A percentile compares a stretch with the other conserved stretches of the same genome.
Evolutionary conservation across 257 asterid species (phyloP).

Genomic region (Fraxinus anomala): DNA sequence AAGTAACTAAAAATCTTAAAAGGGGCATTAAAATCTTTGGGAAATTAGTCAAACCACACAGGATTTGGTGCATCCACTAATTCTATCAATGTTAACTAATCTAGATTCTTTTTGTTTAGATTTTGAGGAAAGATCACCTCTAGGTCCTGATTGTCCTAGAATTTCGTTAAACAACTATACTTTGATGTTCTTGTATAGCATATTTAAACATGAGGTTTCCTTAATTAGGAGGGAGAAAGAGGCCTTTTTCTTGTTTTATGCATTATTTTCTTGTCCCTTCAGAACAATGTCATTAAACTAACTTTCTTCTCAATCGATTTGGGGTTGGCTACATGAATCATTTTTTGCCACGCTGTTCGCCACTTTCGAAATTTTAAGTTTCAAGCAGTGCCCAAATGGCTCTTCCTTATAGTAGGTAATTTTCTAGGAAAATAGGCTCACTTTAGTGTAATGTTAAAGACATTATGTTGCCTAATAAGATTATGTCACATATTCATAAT

Average conservation of each 20-base stretch:
- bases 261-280: background rate
- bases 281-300: no score
- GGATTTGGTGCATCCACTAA: slow-evolving; percentile 53
- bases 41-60: slow-evolving; percentile 41
- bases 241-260: background rate
- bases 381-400: background rate
- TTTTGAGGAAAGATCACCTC: background rate
- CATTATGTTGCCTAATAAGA: background rate
- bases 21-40: background rate
- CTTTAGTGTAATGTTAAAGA: background rate
- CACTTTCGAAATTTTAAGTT: background rate
- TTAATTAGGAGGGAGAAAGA: no score
- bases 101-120: slow-evolving; percentile 1
- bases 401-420: background rate
- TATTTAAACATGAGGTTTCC: background rate
- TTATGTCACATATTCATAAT: background rate
- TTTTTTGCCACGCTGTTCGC: background rate
- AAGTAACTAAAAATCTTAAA: background rate
- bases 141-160: background rate
- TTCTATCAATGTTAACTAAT: slow-evolving; percentile 12
- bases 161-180: background rate
- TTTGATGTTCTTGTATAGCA: background rate
- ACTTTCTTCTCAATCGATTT: no score
- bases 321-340: background rate
- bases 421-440: background rate